Percentiles rank a stretch among this genome's conserved stretches.
Evolutionary conservation across 2,329 filamentous ascomycete genomes (phyloP).

Genomic region (Fusarium nisikadoi): DNA sequence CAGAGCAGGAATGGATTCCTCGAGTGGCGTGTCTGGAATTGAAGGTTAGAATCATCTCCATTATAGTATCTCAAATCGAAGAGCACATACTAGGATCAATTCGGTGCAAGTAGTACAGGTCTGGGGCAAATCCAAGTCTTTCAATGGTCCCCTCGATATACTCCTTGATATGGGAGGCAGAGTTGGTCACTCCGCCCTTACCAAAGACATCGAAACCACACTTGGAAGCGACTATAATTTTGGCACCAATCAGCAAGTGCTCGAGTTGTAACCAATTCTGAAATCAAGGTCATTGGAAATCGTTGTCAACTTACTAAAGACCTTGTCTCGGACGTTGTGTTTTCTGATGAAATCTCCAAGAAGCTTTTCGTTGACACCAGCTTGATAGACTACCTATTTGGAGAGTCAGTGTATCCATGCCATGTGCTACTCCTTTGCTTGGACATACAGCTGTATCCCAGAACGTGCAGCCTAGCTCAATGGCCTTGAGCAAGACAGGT

Average conservation of each 20-base stretch:
- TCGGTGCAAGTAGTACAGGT: conserved; percentile 1
- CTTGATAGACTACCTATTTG: not conserved
- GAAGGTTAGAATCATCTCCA: not conserved
- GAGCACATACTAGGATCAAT: conserved; percentile 4
- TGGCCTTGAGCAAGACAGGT: not conserved
- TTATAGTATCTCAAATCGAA: accelerated
- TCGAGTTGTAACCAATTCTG: not conserved
- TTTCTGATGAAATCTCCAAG: conserved; percentile 14
- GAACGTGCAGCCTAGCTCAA: conserved; percentile 7
- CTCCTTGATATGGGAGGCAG: not conserved
- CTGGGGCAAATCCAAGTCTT: conserved; percentile 7
- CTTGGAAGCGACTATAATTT: not conserved
- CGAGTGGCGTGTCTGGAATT: not conserved
- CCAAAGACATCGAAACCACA: not conserved
- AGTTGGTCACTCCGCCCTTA: not conserved
- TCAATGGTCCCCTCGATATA: conserved; percentile 8
- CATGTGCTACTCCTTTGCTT: not conserved
- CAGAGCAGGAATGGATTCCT: not conserved
- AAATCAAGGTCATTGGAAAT: not conserved
- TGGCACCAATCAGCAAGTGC: not conserved
- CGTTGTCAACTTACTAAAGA: not conserved
- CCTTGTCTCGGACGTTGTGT: conserved; percentile 2
- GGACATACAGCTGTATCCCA: conserved; percentile 12
- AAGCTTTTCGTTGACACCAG: conserved; percentile 8
- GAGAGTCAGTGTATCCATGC: not conserved